A percentile compares a stretch with the other conserved stretches of the same genome.
Evolutionary conservation across 1,284 basidiomycete species (phyloP).

Genomic region (Chalciporus sp.): DNA sequence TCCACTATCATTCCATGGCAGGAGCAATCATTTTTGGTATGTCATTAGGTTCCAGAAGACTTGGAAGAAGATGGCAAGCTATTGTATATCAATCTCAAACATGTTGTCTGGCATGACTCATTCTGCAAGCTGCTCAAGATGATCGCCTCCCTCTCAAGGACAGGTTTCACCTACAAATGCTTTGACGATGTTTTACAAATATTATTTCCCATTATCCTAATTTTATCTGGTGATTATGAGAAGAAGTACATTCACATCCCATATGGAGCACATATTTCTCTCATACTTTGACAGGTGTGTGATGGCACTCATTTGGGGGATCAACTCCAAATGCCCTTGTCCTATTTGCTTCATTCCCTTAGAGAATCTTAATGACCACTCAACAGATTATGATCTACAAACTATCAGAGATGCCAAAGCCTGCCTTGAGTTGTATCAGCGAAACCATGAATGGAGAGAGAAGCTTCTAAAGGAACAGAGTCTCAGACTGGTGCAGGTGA

Average conservation of each 20-base stretch:
- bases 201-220: conserved; percentile 15
- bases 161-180: conserved; percentile 9
- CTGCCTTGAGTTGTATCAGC: too few species aligned
- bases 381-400: too few species aligned
- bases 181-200: conserved; percentile 3
- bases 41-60: conserved; percentile 31
- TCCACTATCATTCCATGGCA: too few species aligned
- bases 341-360: conserved; percentile 12
- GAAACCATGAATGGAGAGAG: too few species aligned
- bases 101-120: conserved; percentile 33
- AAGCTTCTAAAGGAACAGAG: not conserved
- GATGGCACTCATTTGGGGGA: conserved; percentile 20
- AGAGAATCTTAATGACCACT: not conserved
- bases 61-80: conserved; percentile 30
- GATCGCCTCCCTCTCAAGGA: not conserved
- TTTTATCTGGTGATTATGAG: conserved; percentile 5
- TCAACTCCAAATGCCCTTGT: conserved; percentile 15
- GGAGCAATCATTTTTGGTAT: too few species aligned
- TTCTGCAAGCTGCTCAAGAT: conserved; percentile 20
- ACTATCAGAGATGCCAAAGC: too few species aligned
- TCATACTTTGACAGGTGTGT: conserved; percentile 16
- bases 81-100: conserved; percentile 36
- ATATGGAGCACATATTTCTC: not conserved
- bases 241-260: conserved; percentile 14
- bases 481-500: not conserved